Base-by-base conservation (phyloP, 202 grass and related monocot species). In the Dendrocalamus latiflorus region DNA sequence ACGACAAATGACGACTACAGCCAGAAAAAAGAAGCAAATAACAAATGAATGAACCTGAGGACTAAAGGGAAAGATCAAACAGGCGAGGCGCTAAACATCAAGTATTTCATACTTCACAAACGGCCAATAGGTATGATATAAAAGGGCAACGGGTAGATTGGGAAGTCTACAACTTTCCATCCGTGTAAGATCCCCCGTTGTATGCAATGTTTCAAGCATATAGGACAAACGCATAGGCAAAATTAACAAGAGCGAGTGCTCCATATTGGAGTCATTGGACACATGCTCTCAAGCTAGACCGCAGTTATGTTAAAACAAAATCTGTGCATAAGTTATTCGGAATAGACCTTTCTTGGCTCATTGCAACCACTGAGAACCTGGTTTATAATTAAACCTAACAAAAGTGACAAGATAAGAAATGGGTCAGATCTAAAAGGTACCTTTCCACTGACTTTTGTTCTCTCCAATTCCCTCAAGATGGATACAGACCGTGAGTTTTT, bases 391-490 rank as follows among this genome's bases (percentile, higher is more conserved):
- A n/a, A n/a, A n/a, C n/a, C n/a, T n/a, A n/a, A n/a, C n/a, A n/a
- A n/a, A n/a, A n/a, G n/a, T n/a, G n/a, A n/a, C n/a, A n/a, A n/a
- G n/a, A n/a, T n/a, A n/a, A n/a, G n/a, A n/a, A n/a, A n/a, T n/a
- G n/a, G 43, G 67, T 47, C 79, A 79, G 84, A 90, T 83, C 75
- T 83, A 68, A 49, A 68, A 75, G 61, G 9, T 68, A 83, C 88
- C 88, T 86, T 78, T 20, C 25, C 68, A 51, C 49, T 39, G 74
- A 51, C 49, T 73, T 73, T 60, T 74, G 9, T 15, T 86, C 22
- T 47, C 72, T 14, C 77, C 22, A 61, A 51, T 26, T 74, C 34
- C 34, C 72, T 77, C 51, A 12, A 85, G 71, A 43, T 54, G 28
- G 55, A 70, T 81, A 64, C 54, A 64, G 72, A 38, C 55, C 9